Conservation (phyloP, 176 grass and related monocot genomes). For the Elaeis guineensis region DNA sequence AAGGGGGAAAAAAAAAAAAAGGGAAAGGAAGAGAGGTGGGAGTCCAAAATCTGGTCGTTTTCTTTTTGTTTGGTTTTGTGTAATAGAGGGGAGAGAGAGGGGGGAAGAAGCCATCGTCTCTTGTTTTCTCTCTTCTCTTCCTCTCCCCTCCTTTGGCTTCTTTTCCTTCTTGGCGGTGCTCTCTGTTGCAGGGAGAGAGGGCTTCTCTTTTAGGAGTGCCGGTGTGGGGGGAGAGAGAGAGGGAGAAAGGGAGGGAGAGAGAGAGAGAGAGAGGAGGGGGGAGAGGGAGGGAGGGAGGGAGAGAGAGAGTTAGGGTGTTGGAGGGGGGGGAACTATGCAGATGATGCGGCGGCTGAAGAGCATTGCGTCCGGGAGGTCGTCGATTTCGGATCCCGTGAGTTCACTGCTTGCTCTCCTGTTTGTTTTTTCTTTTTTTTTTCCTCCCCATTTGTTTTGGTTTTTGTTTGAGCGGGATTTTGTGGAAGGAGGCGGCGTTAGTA, state of each 20-base stretch:
- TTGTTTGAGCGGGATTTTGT: no score
- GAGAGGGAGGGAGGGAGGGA: background rate
- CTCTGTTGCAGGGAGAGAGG: no score
- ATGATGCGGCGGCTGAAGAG: conserved; percentile 21
- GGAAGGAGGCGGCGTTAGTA: no score
- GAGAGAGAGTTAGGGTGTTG: background rate
- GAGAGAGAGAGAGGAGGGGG: no score
- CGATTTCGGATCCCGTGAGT: conserved; percentile 11
- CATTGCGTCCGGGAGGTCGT: conserved; percentile 4
- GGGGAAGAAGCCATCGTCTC: no score
- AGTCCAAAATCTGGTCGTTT: no score
- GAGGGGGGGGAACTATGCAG: background rate
- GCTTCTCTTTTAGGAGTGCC: background rate
- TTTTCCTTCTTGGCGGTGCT: background rate
- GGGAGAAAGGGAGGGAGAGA: background rate
- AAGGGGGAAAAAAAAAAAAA: no score
- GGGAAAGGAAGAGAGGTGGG: no score
- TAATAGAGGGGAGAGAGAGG: no score
- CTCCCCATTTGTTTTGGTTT: background rate
- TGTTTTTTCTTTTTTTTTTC: background rate
- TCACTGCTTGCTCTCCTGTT: background rate
- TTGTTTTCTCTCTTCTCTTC: no score
- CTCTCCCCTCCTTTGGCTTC: background rate
- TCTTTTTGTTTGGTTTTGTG: no score
- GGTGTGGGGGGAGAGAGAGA: background rate